These are phyloP conservation scores for Mucor velutinosus DNA, from an alignment of 371 early-diverging fungal genomes.

Conservation along the genomic window DNA sequence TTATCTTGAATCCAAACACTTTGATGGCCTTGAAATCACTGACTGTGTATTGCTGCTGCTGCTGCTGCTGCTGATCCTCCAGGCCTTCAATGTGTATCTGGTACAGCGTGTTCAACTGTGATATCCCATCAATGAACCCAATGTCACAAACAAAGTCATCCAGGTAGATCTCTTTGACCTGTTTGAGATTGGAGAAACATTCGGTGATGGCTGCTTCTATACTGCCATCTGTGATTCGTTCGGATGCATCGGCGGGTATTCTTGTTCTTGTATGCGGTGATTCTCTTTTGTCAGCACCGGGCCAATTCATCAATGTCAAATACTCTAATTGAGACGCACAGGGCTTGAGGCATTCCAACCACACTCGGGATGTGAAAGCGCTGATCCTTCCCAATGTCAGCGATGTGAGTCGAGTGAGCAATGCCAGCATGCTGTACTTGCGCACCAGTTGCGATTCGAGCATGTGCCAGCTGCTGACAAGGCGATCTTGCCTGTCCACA, in stretches of 20 bases:
- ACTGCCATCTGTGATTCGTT: slow-evolving; percentile 4
- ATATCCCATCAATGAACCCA: slow-evolving; percentile 6
- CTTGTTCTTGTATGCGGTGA: not conserved
- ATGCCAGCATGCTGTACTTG: slow-evolving; percentile 12
- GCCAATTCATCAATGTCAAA: slow-evolving; percentile 24
- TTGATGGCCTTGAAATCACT: not conserved
- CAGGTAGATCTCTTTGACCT: slow-evolving; percentile 7
- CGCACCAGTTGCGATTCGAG: not conserved
- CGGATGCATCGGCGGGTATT: not conserved
- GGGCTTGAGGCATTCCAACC: slow-evolving; percentile 31
- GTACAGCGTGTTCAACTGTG: not conserved
- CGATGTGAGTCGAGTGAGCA: not conserved
- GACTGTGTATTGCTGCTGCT: not conserved
- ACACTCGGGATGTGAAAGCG: slow-evolving; percentile 30
- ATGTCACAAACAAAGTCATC: slow-evolving; percentile 13
- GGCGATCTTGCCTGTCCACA: not conserved
- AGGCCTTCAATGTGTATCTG: not conserved
- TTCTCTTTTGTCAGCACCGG: not conserved
- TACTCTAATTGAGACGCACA: slow-evolving; percentile 15
- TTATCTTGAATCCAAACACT: not conserved
- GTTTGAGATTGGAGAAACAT: slow-evolving; percentile 8
- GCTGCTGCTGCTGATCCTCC: not conserved
- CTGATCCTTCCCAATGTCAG: slow-evolving; percentile 25
- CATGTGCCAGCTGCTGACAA: not conserved
- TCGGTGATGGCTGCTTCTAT: slow-evolving; percentile 11